Conservation (phyloP, 129 eudicot species). For the Logfia minima region DNA sequence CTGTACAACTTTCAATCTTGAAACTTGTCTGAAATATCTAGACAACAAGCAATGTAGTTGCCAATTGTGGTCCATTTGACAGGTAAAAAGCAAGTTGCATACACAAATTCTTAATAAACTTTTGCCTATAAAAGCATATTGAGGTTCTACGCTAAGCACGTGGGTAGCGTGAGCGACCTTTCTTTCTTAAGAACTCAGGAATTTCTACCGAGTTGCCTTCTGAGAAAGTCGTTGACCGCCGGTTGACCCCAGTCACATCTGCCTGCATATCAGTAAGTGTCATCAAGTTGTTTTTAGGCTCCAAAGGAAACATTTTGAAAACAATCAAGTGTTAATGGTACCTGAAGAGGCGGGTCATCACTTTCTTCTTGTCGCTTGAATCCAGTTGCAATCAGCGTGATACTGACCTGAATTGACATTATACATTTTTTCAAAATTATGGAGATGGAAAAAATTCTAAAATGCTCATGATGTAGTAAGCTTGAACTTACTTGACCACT, state of each 20-base stretch:
- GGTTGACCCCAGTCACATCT: constrained; percentile 23
- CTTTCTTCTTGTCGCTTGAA: constrained; percentile 87
- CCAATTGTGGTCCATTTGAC: neutral
- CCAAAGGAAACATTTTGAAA: neutral
- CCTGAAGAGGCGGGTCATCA: constrained; percentile 44
- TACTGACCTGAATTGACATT: constrained; percentile 60
- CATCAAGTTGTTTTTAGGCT: neutral
- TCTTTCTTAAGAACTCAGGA: constrained; percentile 84
- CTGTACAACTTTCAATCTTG: constrained; percentile 28
- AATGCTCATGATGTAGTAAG: constrained; percentile 6
- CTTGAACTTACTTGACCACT: constrained; percentile 69
- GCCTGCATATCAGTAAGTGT: constrained; percentile 44
- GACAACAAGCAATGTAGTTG: constrained; percentile 3
- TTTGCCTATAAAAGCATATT: constrained; percentile 17
- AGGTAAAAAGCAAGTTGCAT: constrained; percentile 12
- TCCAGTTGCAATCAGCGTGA: constrained; percentile 94
- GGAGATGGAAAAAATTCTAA: neutral
- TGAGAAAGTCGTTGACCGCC: constrained; percentile 22
- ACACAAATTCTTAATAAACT: constrained; percentile 6
- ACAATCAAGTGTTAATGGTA: constrained; percentile 12
- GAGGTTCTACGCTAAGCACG: constrained; percentile 47
- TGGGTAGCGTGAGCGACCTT: constrained; percentile 91
- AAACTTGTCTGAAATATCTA: constrained; percentile 22
- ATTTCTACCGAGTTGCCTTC: constrained; percentile 65
- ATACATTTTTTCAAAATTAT: constrained; percentile 6